These are phyloP conservation scores for Russula virescens DNA, from an alignment of 768 basidiomycete genomes.

Conservation along the genomic window DNA sequence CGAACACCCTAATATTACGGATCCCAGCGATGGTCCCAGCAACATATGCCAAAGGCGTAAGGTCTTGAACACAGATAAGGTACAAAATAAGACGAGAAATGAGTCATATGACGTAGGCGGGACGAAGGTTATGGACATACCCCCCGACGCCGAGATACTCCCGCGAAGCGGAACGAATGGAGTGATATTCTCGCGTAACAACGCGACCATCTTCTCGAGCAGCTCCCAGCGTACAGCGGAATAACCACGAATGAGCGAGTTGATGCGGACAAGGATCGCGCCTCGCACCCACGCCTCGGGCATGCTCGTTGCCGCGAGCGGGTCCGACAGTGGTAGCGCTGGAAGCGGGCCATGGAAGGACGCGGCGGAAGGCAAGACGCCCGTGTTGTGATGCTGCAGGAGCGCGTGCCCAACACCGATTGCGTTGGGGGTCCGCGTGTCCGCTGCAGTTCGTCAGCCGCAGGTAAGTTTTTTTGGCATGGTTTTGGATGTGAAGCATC, in stretches of 20 bases:
- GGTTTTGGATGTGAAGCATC: background rate
- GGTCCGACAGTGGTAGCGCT: constrained; percentile 65
- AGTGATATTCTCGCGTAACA: constrained; percentile 66
- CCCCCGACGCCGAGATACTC: constrained; percentile 79
- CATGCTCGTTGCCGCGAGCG: constrained; percentile 62
- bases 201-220: constrained; percentile 67
- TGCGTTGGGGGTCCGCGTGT: constrained; percentile 77
- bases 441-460: constrained; percentile 41
- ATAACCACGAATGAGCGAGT: constrained; percentile 84
- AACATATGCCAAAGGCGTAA: constrained; percentile 24
- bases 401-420: constrained; percentile 69
- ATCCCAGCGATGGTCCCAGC: constrained; percentile 77
- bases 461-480: background rate
- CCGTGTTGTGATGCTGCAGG: constrained; percentile 75
- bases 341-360: constrained; percentile 35
- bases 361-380: constrained; percentile 53
- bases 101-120: background rate
- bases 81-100: background rate
- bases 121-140: constrained; percentile 33
- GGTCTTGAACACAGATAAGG: constrained; percentile 16
- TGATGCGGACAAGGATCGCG: constrained; percentile 84
- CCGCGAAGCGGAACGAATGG: constrained; percentile 82
- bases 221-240: constrained; percentile 80
- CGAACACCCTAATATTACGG: constrained; percentile 69
- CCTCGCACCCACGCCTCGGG: constrained; percentile 85